Evolutionary conservation across 768 basidiomycete genomes (phyloP), one percentile per base, ranked within the genome.

Genomic region (Psilocybe cyanescens): DNA sequence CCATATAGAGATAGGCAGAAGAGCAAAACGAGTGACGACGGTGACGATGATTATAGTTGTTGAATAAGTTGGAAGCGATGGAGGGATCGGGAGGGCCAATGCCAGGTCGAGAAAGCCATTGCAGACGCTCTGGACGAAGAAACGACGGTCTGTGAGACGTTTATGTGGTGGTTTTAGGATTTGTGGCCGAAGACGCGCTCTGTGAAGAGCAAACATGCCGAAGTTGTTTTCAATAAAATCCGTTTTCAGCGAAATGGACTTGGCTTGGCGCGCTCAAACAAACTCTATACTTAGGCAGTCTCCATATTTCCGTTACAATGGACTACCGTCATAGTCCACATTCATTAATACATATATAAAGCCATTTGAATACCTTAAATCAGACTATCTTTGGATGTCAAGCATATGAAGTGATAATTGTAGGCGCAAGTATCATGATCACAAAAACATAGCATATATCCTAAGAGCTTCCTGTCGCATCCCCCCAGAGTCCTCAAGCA

Each of bases 81-180:
- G 78, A 24, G 92, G 90, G 65, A 85, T 78, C 1, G 92, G 92
- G n/a, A 93, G 76, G 3, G 89, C 90, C 39, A 85, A 70, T 24
- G 92, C 88, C 52, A 93, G 76, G 79, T 94, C 92, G 12, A 93
- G 79, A 68, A 93, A 92, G 8, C 85, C 87, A 68, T 92, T 80
- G 37, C 82, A 80, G 57, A 88, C 71, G 46, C 68, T 70, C 58
- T 80, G 81, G 35, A 83, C 70, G 48, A 79, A 76, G 53, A 68
- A 74, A n/a, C 74, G 69, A 61, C 74, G 68, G 46, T 60, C 65
- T 31, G 63, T 41, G 44, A 59, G 63, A 35, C 62, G 63, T 46
- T 59, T 51, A 51, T 45, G 57, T 46, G 68, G 57, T 24, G 46
- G 61, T 55, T 46, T 60, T 50, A 65, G 57, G 45, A 67, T 56